Evolutionary conservation across 2,329 filamentous ascomycete genomes (phyloP).

Genomic region (Botryosphaeria dothidea): DNA sequence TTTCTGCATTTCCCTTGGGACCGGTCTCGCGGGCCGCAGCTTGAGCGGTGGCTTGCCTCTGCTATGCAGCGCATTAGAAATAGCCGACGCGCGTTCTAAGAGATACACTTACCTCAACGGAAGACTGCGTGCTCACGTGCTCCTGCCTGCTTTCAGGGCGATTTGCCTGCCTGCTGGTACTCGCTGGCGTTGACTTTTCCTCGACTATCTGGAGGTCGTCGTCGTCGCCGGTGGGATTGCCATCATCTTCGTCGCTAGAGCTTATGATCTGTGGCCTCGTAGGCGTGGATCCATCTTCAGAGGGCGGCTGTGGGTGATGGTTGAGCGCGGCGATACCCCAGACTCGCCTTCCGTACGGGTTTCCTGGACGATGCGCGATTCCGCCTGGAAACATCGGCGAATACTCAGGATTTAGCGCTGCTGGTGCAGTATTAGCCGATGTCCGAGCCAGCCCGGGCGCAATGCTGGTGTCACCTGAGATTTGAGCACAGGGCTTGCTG

Average conservation of each 20-base stretch:
- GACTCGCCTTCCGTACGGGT: slow-evolving; percentile 3
- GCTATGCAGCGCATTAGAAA: neutral
- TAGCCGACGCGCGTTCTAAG: too few species aligned
- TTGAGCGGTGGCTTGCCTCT: neutral
- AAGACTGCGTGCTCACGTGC: neutral
- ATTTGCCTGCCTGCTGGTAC: neutral
- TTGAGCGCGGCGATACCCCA: neutral
- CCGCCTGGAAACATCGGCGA: slow-evolving; percentile 2
- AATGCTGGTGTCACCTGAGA: slow-evolving; percentile 6
- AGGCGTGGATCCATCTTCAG: neutral
- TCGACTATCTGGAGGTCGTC: slow-evolving; percentile 8
- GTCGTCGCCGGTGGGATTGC: neutral
- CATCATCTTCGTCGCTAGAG: slow-evolving; percentile 3
- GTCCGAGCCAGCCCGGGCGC: neutral
- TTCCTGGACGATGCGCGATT: slow-evolving; percentile 8
- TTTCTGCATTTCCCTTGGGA: neutral
- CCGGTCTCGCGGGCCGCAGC: neutral
- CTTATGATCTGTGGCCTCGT: neutral
- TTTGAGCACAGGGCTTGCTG: slow-evolving; percentile 1
- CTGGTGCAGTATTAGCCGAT: slow-evolving; percentile 3
- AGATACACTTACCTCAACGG: neutral
- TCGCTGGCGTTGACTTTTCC: neutral
- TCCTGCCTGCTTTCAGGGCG: neutral
- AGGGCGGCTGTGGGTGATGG: neutral
- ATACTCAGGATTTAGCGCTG: slow-evolving; percentile 2